A percentile compares a stretch with the other conserved stretches of the same genome.
Evolutionary conservation across 148 eudicot genomes (phyloP).

Genomic region (Silene uniflora): DNA sequence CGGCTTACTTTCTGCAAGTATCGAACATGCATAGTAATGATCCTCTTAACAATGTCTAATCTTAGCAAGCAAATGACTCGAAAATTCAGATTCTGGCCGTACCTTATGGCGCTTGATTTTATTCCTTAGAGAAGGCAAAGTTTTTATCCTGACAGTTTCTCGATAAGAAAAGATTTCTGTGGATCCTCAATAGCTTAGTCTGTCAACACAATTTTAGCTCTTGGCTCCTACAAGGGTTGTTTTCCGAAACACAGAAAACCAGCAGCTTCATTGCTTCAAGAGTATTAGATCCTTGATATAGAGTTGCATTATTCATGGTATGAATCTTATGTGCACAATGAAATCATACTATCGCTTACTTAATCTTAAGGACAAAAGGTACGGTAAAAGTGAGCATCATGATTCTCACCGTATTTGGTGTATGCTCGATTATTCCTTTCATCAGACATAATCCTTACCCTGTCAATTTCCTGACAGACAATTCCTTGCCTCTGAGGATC

Average conservation of each 20-base stretch:
- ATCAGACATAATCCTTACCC: not conserved
- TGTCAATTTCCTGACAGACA: not conserved
- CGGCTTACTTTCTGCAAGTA: too few relatives aligned
- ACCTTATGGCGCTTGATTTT: not conserved
- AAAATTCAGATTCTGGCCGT: conserved; percentile 1
- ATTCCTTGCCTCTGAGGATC: not conserved
- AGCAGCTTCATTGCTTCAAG: too few relatives aligned
- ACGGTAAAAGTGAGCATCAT: too few relatives aligned
- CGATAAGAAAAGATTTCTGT: not conserved
- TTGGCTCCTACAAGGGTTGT: not conserved
- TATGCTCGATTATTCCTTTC: conserved; percentile 10
- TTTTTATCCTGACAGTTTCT: not conserved
- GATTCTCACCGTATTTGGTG: conserved; percentile 8
- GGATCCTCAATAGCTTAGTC: not conserved
- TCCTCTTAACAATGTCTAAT: too few relatives aligned
- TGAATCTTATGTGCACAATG: too few relatives aligned
- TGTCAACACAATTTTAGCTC: not conserved
- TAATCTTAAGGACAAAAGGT: not conserved
- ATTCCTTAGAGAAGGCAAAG: conserved; percentile 4
- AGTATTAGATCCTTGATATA: too few relatives aligned
- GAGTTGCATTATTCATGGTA: too few relatives aligned
- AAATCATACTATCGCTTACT: not conserved
- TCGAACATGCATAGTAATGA: too few relatives aligned
- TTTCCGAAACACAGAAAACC: not conserved
- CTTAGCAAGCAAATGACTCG: not conserved